These are phyloP conservation scores for Beauveria rudraprayagi DNA, from an alignment of 2,329 filamentous ascomycete genomes.

Conservation along the genomic window DNA sequence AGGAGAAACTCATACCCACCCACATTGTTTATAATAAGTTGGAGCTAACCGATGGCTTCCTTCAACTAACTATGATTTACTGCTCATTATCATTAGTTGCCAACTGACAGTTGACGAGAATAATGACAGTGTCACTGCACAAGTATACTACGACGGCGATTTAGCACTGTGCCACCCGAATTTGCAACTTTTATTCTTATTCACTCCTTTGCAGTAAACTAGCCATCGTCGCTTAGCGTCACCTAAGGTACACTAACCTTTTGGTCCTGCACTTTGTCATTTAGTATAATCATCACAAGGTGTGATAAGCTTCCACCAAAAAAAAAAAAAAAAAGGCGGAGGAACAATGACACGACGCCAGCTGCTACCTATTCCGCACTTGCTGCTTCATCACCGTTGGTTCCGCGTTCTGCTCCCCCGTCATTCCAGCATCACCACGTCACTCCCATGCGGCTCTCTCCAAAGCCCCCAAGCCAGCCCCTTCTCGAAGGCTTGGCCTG, in stretches of 20 bases:
- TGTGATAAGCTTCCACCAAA: too few species aligned
- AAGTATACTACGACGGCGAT: not conserved
- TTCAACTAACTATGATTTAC: too few species aligned
- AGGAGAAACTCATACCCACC: conserved; percentile 3
- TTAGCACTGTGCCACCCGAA: not conserved
- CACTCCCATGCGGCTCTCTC: not conserved
- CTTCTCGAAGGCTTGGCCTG: not conserved
- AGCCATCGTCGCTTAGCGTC: not conserved
- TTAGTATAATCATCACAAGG: too few species aligned
- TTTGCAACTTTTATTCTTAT: not conserved
- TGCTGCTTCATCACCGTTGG: too few species aligned
- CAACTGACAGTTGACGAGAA: not conserved
- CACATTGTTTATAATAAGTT: not conserved
- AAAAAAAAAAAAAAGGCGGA: too few species aligned
- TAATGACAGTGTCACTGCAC: not conserved
- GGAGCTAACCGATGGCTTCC: not conserved
- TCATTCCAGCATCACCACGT: too few species aligned
- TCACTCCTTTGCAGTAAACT: not conserved
- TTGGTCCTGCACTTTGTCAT: too few species aligned
- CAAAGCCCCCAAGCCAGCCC: not conserved
- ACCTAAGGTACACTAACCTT: not conserved
- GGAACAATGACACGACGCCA: too few species aligned
- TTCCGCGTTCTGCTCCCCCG: too few species aligned
- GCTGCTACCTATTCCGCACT: too few species aligned
- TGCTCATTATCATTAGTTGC: not conserved